A percentile compares a stretch with the other conserved stretches of the same genome.
Evolutionary conservation across 2,329 filamentous ascomycete genomes (phyloP).

Genomic region (Alternaria sp.): DNA sequence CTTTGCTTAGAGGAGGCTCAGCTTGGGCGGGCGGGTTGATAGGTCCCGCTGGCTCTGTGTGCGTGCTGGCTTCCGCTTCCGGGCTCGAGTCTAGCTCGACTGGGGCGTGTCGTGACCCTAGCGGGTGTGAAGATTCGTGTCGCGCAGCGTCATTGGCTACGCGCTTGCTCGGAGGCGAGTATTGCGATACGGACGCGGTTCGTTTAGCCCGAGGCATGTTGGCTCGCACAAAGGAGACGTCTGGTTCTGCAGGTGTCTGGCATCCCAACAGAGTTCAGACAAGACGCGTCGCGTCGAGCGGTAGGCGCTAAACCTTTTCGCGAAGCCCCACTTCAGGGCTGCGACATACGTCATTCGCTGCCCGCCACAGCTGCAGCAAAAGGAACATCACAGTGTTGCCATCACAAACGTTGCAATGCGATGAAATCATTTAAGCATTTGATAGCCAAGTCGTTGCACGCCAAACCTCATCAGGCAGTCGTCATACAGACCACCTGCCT

Average conservation of each 20-base stretch:
- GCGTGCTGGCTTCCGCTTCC: not conserved
- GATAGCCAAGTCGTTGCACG: not conserved
- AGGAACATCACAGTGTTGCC: not conserved
- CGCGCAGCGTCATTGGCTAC: not conserved
- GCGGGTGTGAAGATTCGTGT: not conserved
- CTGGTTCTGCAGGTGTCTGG: not conserved
- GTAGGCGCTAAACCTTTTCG: not conserved
- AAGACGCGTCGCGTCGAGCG: not conserved
- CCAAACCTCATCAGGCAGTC: not conserved
- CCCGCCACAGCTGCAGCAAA: not conserved
- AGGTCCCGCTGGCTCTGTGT: not conserved
- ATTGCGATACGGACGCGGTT: not conserved
- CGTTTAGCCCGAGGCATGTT: not conserved
- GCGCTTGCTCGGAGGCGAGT: not conserved
- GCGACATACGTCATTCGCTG: not conserved
- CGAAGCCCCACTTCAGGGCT: not conserved
- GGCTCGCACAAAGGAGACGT: not conserved
- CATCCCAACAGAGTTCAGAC: not conserved
- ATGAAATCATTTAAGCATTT: not conserved
- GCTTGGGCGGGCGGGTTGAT: not conserved
- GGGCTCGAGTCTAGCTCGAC: not conserved
- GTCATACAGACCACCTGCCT: not conserved
- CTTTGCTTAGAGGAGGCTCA: slow-evolving; percentile 49
- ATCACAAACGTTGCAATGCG: not conserved
- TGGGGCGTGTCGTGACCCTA: not conserved